These are phyloP conservation scores for Symbiodinium natans DNA, from an alignment of 73 alveolate species.

Conservation along the genomic window DNA sequence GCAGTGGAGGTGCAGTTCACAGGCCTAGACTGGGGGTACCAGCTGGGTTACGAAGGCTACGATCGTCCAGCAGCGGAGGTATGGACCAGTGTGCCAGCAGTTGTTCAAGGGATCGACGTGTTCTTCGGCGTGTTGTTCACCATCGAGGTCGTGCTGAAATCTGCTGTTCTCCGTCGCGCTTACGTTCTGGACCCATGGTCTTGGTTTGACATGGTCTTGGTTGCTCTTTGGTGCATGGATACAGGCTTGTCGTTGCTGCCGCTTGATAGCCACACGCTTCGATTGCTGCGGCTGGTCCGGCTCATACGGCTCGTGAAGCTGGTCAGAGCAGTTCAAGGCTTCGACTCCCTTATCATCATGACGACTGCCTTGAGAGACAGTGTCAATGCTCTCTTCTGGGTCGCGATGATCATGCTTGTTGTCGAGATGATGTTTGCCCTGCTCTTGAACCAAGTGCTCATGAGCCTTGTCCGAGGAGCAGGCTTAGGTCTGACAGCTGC, in stretches of 20 bases:
- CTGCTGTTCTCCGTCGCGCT: neutral
- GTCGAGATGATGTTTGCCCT: constrained; percentile 93
- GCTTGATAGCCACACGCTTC: constrained; percentile 50
- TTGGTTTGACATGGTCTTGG: constrained; percentile 6
- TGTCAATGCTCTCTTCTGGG: constrained; percentile 79
- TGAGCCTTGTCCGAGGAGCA: constrained; percentile 13
- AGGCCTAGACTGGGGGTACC: constrained; percentile 76
- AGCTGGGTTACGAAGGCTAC: constrained; percentile 36
- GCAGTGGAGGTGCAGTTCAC: constrained; percentile 61
- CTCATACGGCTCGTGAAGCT: constrained; percentile 72
- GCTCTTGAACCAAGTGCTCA: constrained; percentile 57
- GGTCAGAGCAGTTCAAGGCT: constrained; percentile 86
- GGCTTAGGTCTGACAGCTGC: neutral
- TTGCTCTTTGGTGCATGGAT: neutral
- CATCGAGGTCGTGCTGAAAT: constrained; percentile 24
- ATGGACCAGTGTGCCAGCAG: constrained; percentile 36
- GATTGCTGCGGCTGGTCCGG: constrained; percentile 64
- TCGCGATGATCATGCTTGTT: constrained; percentile 83
- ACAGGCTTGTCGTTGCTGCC: constrained; percentile 15
- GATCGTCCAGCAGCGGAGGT: neutral
- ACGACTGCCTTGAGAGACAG: constrained; percentile 75
- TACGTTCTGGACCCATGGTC: neutral
- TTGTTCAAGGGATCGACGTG: constrained; percentile 14
- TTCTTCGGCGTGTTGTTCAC: constrained; percentile 47
- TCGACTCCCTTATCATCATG: constrained; percentile 64